A percentile compares a stretch with the other conserved stretches of the same genome.
Evolutionary conservation across 805 yeast species (phyloP).

Genomic region (Scheffersomyces amazonensis): DNA sequence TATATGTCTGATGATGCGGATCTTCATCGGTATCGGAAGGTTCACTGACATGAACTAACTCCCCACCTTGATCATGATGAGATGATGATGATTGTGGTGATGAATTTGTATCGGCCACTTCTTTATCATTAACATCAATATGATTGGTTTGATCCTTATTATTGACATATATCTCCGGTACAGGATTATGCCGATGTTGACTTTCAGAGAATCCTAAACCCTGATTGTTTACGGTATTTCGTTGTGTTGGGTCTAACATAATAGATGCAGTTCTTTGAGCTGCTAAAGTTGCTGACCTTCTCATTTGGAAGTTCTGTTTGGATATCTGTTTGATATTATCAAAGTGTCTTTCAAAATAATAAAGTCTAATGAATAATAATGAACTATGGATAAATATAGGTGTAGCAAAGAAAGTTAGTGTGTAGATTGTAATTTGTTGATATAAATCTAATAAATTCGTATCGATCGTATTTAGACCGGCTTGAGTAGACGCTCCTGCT

Average conservation of each 20-base stretch:
- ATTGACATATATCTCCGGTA: background rate
- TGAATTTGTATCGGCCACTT: conserved; percentile 2
- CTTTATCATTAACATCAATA: conserved; percentile 6
- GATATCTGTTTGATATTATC: conserved; percentile 77
- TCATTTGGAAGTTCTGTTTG: conserved; percentile 74
- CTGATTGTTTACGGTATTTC: conserved; percentile 21
- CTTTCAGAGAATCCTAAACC: conserved; percentile 22
- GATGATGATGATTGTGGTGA: conserved; percentile 6
- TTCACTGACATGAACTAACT: conserved; percentile 35
- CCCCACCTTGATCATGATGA: background rate
- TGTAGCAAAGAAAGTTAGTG: conserved; percentile 65
- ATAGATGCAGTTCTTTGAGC: conserved; percentile 31
- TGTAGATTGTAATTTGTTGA: conserved; percentile 76
- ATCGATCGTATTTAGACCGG: conserved; percentile 84
- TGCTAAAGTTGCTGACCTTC: conserved; percentile 73
- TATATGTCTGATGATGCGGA: conserved; percentile 4
- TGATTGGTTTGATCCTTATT: background rate
- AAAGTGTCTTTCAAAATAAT: conserved; percentile 86
- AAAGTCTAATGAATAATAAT: conserved; percentile 72
- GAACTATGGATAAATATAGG: conserved; percentile 87
- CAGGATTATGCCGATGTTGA: background rate
- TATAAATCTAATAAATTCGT: conserved; percentile 60
- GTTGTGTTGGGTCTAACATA: conserved; percentile 22
- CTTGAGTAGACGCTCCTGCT: conserved; percentile 80
- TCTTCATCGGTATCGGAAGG: conserved; percentile 36